Base-by-base conservation (phyloP, 495 filamentous ascomycete species). In the Penicillium atrosanguineum region DNA sequence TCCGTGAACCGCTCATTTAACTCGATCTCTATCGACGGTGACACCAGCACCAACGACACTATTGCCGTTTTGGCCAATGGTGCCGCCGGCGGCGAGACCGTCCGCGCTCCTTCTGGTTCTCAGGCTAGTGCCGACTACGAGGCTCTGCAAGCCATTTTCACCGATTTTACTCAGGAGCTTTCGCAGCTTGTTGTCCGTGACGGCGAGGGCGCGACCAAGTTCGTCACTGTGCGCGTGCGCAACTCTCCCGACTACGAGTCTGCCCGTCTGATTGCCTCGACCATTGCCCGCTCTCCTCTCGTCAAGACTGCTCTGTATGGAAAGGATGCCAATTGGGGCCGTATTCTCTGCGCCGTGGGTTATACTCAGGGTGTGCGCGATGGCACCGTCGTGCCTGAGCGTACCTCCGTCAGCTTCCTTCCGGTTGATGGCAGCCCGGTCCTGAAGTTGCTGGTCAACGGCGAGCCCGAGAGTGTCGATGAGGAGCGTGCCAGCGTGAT, bases 281-380 rank as follows among this genome's bases (percentile, higher is more conserved):
- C 88, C 36, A 96, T 97, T 72, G 91, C 94, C n/a, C 84, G 88
- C 37, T 95, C 90, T 6, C 89, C 95, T 18, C 81, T 99, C 40
- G 93, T 99, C 42, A 99, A 97, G 78, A 97, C 95, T 0, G 94
- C 95, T 0, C 79, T 99, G 31, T 97, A 97, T 67, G 94, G 94
- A 46, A 88, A 90, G 61, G 95, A 99, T 65, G 94, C 94, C 2
- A 99, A 99, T 79, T 97, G 95, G 93, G 91, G 94, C 36, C 90
- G 95, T 19, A 96, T 98, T 52, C 79, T 97, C 20, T 97, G 95
- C 71, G 94, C 94, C 3, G 89, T 90, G 23, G 94, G 94, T 5
- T 97, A 97, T 62, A 87, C 94, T 0, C 83, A 89, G 49, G 77
- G 76, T 48, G 82, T 91, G 26, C 69, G 65, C 0, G 79, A 82